These are phyloP conservation scores for Colletotrichum tropicale DNA, from an alignment of 2,329 filamentous ascomycete species.

Conservation along the genomic window DNA sequence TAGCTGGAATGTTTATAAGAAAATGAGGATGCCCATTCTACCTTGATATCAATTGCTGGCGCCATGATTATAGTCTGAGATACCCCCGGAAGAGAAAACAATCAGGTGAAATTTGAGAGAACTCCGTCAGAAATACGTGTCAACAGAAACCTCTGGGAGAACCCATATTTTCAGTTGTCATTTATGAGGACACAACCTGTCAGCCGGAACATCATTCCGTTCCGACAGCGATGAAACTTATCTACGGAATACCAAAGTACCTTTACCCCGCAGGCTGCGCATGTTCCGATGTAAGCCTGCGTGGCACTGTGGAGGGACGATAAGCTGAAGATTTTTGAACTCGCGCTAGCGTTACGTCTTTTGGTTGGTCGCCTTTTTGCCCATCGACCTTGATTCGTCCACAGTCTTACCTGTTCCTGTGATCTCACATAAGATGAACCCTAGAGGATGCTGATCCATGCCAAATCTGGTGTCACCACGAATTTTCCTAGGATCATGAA, in stretches of 20 bases:
- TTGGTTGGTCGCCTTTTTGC: not conserved
- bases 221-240: not conserved
- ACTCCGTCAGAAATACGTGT: not conserved
- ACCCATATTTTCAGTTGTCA: not conserved
- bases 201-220: not conserved
- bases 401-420: not conserved
- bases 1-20: not conserved
- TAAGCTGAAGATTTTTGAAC: not conserved
- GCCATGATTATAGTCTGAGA: not conserved
- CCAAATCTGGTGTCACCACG: not conserved
- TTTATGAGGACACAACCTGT: not conserved
- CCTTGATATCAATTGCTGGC: not conserved
- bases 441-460: not conserved
- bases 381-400: not conserved
- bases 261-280: not conserved
- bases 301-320: not conserved
- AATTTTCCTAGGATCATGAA: not conserved
- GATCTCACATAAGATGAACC: not conserved
- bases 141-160: not conserved
- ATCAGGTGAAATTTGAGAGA: accelerated
- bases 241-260: not conserved
- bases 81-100: not conserved
- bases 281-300: not conserved
- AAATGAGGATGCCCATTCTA: not conserved
- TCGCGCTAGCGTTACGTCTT: not conserved